These are phyloP conservation scores for Euryodendron excelsum DNA, from an alignment of 148 eudicot species.

Conservation along the genomic window DNA sequence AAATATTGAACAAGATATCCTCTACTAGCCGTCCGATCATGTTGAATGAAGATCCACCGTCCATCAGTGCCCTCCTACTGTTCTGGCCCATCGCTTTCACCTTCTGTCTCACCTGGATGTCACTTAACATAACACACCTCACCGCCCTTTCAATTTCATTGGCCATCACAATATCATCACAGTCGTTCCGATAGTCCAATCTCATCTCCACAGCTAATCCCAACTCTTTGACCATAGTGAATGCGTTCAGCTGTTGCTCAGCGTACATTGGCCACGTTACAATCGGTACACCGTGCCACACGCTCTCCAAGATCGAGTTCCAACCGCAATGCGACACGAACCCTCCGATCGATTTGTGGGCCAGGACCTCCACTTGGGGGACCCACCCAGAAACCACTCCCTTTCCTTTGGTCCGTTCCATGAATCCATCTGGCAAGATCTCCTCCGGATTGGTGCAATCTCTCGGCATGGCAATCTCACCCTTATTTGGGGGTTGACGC, in stretches of 20 bases:
- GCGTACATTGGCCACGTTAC: slow-evolving; percentile 49
- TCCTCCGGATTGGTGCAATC: slow-evolving; percentile 16
- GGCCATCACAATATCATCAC: no score
- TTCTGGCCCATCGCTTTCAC: no score
- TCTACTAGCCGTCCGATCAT: no score
- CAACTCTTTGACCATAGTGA: slow-evolving; percentile 35
- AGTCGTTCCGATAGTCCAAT: no score
- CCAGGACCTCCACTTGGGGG: slow-evolving; percentile 35
- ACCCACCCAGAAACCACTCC: slow-evolving; percentile 46
- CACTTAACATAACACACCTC: no score
- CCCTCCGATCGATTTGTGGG: slow-evolving; percentile 39
- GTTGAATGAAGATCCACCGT: no score
- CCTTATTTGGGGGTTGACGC: slow-evolving; percentile 19
- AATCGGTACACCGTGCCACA: slow-evolving; percentile 45
- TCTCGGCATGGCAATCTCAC: not conserved
- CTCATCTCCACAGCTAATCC: no score
- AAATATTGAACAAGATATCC: no score
- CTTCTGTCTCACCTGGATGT: no score
- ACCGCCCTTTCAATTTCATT: no score
- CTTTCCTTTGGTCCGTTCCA: slow-evolving; percentile 25
- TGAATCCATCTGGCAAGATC: slow-evolving; percentile 39
- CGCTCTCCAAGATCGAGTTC: slow-evolving; percentile 49
- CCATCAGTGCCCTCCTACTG: no score
- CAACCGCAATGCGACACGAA: slow-evolving; percentile 62
- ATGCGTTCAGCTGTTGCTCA: slow-evolving; percentile 53